These are phyloP conservation scores for Pichia eremophila DNA, from an alignment of 805 yeast species.

Conservation along the genomic window DNA sequence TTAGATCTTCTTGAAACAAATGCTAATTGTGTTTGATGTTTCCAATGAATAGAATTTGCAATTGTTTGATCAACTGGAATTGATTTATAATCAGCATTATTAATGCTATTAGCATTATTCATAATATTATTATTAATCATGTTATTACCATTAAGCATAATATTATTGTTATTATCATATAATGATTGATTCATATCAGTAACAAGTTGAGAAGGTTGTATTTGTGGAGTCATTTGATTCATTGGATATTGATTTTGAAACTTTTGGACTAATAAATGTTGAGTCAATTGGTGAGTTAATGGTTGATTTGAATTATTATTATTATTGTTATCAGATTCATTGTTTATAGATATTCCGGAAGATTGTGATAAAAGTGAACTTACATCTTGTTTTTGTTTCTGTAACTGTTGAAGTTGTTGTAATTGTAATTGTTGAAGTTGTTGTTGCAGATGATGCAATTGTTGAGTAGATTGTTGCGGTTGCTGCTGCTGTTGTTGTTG, in stretches of 20 bases:
- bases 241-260: constrained; percentile 19
- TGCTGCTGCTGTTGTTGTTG: constrained; percentile 13
- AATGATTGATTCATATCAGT: constrained; percentile 16
- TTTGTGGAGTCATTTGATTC: constrained; percentile 14
- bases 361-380: constrained; percentile 9
- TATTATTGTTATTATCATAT: background rate
- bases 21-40: constrained; percentile 66
- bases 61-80: constrained; percentile 27
- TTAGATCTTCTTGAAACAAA: constrained; percentile 58
- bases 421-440: constrained; percentile 21
- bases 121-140: too few species aligned
- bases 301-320: constrained; percentile 12
- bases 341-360: constrained; percentile 12
- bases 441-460: constrained; percentile 15
- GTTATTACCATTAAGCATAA: too few species aligned
- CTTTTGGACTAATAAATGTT: constrained; percentile 21
- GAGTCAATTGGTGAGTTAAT: constrained; percentile 26
- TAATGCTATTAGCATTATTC: too few species aligned
- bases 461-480: constrained; percentile 18
- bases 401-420: constrained; percentile 16
- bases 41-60: constrained; percentile 50
- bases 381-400: constrained; percentile 5
- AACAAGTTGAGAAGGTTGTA: constrained; percentile 20
- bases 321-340: background rate
- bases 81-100: constrained; percentile 7